These are phyloP conservation scores for Fusarium equiseti DNA, from an alignment of 2,329 filamentous ascomycete species.

Conservation along the genomic window DNA sequence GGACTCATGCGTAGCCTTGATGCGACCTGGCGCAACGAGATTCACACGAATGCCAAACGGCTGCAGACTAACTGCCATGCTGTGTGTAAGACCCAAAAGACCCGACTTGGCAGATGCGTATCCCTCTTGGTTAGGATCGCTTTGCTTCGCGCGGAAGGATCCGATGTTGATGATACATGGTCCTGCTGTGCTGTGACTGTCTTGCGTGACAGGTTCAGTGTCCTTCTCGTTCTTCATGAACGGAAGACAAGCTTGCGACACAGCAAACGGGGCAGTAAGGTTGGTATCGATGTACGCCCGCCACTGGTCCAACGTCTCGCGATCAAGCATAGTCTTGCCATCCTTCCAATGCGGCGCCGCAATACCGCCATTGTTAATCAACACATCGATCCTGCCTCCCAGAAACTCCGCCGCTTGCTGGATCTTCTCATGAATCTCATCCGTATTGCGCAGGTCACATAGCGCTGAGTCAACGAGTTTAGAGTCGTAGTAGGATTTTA, in stretches of 20 bases:
- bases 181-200: slow-evolving; percentile 16
- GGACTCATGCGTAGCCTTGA: slow-evolving; percentile 11
- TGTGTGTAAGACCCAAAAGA: slow-evolving; percentile 12
- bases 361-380: slow-evolving; percentile 26
- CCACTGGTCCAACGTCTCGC: slow-evolving; percentile 8
- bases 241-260: slow-evolving; percentile 12
- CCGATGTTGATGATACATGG: slow-evolving; percentile 23
- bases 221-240: slow-evolving; percentile 25
- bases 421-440: slow-evolving; percentile 6
- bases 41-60: slow-evolving; percentile 13
- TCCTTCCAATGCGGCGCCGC: slow-evolving; percentile 21
- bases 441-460: not conserved
- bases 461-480: not conserved
- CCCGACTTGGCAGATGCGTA: slow-evolving; percentile 24
- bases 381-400: not conserved
- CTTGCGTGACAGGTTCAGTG: not conserved
- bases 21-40: slow-evolving; percentile 10
- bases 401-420: slow-evolving; percentile 20
- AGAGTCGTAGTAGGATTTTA: slow-evolving; percentile 14
- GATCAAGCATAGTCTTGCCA: slow-evolving; percentile 14
- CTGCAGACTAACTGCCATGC: slow-evolving; percentile 17
- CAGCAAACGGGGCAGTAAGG: slow-evolving; percentile 11
- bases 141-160: slow-evolving; percentile 16
- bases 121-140: slow-evolving; percentile 16
- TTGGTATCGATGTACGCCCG: slow-evolving; percentile 15